A percentile compares a stretch with the other conserved stretches of the same genome.
phyloP scores from a whole-genome alignment of 1,284 basidiomycete species.

The Pisolithus thermaeus region DNA sequence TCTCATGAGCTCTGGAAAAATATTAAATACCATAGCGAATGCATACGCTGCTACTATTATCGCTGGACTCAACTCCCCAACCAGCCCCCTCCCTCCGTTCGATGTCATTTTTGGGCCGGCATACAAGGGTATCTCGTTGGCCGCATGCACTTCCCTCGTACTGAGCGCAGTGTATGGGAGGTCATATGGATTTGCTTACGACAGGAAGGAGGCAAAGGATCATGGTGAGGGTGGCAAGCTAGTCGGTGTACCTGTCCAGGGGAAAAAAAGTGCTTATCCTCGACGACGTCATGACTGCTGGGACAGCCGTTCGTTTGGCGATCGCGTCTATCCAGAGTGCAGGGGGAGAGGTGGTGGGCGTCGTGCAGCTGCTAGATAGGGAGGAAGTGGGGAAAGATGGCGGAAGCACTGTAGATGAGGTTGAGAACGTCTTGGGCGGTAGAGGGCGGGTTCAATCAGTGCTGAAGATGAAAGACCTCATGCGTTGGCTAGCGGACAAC shows the following conservation, averaged over 20 bases:
- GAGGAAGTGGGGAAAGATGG: slow-evolving; percentile 81
- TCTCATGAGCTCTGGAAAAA: slow-evolving; percentile 77
- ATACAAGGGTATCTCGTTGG: slow-evolving; percentile 97
- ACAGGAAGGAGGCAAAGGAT: slow-evolving; percentile 93
- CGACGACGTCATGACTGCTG: slow-evolving; percentile 97
- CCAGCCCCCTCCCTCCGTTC: slow-evolving; percentile 57
- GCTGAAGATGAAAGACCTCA: slow-evolving; percentile 82
- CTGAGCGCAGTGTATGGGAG: slow-evolving; percentile 64
- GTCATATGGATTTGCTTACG: slow-evolving; percentile 82
- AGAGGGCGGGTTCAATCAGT: slow-evolving; percentile 66
- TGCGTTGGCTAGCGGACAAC: slow-evolving; percentile 73
- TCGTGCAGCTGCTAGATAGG: slow-evolving; percentile 87
- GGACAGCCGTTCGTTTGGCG: slow-evolving; percentile 84
- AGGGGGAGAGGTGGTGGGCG: slow-evolving; percentile 81
- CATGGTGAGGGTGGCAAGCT: slow-evolving; percentile 96
- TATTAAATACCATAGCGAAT: slow-evolving; percentile 75
- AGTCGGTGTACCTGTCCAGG: slow-evolving; percentile 80
- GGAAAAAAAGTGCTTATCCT: slow-evolving; percentile 81
- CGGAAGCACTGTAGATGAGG: slow-evolving; percentile 73
- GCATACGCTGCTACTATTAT: slow-evolving; percentile 84
- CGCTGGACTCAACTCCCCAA: slow-evolving; percentile 35
- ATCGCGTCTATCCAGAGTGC: slow-evolving; percentile 65
- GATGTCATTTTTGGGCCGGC: slow-evolving; percentile 96
- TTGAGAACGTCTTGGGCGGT: slow-evolving; percentile 72
- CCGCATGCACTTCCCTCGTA: slow-evolving; percentile 80